phyloP scores from a whole-genome alignment of 2,329 filamentous ascomycete species.

The Cryphonectria parasitica region DNA sequence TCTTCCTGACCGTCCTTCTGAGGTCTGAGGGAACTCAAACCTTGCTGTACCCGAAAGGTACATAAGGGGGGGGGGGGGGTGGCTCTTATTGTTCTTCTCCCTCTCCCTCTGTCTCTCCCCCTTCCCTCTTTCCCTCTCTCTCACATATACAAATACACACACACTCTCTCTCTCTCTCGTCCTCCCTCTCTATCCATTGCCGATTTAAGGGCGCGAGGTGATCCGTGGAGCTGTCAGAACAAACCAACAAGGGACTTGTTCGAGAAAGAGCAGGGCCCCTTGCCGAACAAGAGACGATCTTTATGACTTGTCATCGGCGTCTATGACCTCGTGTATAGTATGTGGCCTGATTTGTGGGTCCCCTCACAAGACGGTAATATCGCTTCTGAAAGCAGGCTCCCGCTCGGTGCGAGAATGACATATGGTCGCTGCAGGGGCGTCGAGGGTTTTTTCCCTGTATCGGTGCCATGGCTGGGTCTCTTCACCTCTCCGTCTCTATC shows the following conservation, averaged over 20 bases:
- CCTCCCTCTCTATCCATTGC: background rate
- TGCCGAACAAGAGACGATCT: conserved; percentile 2
- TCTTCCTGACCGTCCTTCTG: background rate
- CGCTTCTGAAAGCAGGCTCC: conserved; percentile 23
- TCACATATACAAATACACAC: too few relatives aligned
- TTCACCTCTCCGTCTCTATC: too few relatives aligned
- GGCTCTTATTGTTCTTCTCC: background rate
- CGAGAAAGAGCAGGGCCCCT: background rate
- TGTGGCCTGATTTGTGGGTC: conserved; percentile 3
- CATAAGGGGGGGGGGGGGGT: background rate
- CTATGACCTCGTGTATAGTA: background rate
- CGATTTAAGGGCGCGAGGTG: background rate
- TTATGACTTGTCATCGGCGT: conserved; percentile 14
- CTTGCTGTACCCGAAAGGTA: background rate
- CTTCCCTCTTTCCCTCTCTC: too few relatives aligned
- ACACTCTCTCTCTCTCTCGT: background rate
- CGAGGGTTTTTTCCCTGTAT: too few relatives aligned
- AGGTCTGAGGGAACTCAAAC: background rate
- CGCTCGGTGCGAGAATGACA: conserved; percentile 1
- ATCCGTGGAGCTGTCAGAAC: conserved; percentile 9
- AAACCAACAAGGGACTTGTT: background rate
- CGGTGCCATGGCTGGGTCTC: too few relatives aligned
- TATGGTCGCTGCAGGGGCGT: background rate
- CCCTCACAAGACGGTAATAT: conserved; percentile 11
- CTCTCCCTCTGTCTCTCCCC: background rate